A percentile compares a stretch with the other conserved stretches of the same genome.
Conservation (phyloP, 1,139 yeast genomes). For the Geotrichum carabidarum region DNA sequence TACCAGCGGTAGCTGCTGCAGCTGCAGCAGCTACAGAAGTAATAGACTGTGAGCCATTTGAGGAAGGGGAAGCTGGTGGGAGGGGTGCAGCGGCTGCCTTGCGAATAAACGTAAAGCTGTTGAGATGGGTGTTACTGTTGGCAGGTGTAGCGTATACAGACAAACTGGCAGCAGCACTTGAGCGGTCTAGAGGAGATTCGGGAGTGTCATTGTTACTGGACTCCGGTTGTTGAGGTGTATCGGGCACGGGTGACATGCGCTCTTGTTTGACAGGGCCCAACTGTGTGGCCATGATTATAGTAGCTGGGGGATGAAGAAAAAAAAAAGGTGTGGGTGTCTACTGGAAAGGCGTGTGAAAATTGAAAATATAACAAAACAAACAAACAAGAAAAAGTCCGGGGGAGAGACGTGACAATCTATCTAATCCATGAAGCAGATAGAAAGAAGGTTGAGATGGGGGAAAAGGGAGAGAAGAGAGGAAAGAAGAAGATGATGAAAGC, state of each 20-base stretch:
- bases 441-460: background rate
- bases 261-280: slow-evolving; percentile 1
- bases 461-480: background rate
- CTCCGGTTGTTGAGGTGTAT: background rate
- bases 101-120: slow-evolving; percentile 4
- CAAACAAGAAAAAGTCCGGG: background rate
- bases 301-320: background rate
- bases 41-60: background rate
- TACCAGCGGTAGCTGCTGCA: background rate
- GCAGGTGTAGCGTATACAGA: slow-evolving; percentile 8
- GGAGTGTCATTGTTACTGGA: background rate
- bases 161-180: background rate
- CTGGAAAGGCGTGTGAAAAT: background rate
- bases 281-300: background rate
- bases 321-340: background rate
- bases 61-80: background rate
- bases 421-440: background rate
- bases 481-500: background rate
- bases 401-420: too few relatives aligned
- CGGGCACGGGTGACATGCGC: slow-evolving; percentile 4
- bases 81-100: background rate
- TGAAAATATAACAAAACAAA: background rate
- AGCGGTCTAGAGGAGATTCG: background rate
- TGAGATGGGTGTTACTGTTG: slow-evolving; percentile 2
- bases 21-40: background rate